Conservation (phyloP, 116 monocot species). For the Papilionanthe hybrid region DNA sequence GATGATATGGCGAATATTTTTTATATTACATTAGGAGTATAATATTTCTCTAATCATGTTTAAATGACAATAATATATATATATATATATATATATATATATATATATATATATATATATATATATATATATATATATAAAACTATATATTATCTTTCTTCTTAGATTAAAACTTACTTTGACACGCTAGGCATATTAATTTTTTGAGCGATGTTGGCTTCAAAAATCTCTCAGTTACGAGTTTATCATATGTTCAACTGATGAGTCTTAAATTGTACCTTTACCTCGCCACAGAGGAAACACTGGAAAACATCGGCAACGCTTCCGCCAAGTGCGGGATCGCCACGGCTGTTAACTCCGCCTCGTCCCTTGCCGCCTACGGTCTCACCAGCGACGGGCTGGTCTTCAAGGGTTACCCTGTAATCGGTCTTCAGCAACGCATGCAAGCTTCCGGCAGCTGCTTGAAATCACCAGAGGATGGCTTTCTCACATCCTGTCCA, state of each 20-base stretch:
- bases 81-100: too few species aligned
- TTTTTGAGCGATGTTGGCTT: too few species aligned
- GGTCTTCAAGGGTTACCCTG: constrained; percentile 51
- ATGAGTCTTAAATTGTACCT: neutral
- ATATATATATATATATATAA: too few species aligned
- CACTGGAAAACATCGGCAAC: constrained; percentile 16
- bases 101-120: too few species aligned
- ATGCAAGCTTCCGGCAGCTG: constrained; percentile 56
- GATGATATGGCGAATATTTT: too few species aligned
- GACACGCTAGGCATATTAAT: too few species aligned
- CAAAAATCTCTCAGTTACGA: neutral
- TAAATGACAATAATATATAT: too few species aligned
- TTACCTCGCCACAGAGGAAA: constrained; percentile 24
- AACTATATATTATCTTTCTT: too few species aligned
- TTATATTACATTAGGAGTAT: too few species aligned
- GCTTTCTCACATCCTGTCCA: constrained; percentile 40
- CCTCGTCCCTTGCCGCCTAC: neutral
- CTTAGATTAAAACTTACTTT: too few species aligned
- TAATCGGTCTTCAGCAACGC: constrained; percentile 44
- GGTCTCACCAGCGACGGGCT: constrained; percentile 39
- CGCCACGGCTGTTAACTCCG: neutral
- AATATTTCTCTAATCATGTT: too few species aligned
- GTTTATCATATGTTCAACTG: too few species aligned
- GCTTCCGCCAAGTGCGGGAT: constrained; percentile 23
- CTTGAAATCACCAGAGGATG: constrained; percentile 28